A percentile compares a stretch with the other conserved stretches of the same genome.
These are phyloP conservation scores for Mallotus nudiflorus DNA, from an alignment of 345 rosid genomes.

Conservation along the genomic window DNA sequence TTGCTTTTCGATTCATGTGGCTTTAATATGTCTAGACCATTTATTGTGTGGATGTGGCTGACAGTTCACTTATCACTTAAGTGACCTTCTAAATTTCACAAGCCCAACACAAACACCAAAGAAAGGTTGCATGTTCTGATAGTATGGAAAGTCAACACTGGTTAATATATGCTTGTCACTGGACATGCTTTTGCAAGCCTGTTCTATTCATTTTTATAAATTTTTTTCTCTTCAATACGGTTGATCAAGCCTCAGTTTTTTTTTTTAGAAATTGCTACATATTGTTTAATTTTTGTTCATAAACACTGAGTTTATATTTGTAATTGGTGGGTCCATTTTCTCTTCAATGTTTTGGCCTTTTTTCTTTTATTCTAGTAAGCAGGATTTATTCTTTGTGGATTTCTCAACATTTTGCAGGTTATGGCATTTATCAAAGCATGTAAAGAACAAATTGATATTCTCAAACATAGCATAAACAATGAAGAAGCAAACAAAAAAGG, in stretches of 20 bases:
- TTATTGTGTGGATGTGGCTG: no score
- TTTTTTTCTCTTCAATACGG: neutral
- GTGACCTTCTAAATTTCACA: no score
- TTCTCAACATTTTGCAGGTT: slow-evolving; percentile 45
- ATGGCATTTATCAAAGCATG: slow-evolving; percentile 79
- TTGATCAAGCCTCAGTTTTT: neutral
- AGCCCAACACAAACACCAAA: no score
- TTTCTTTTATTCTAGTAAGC: neutral
- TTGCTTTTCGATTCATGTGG: no score
- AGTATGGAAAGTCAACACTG: no score
- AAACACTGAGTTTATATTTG: neutral
- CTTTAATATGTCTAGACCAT: no score
- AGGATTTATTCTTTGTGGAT: neutral
- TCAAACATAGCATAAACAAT: slow-evolving; percentile 60
- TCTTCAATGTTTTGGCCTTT: neutral
- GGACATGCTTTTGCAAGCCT: neutral
- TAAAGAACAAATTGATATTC: slow-evolving; percentile 84
- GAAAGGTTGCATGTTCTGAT: no score
- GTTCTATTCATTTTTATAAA: no score
- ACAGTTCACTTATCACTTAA: no score
- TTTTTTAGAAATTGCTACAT: neutral
- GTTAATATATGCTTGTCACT: neutral
- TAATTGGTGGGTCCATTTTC: neutral
- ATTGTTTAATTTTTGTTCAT: neutral
- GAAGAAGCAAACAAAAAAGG: slow-evolving; percentile 76